Percentiles rank a stretch among this genome's conserved stretches.
These are phyloP conservation scores for Cercospora beticola DNA, from an alignment of 2,329 filamentous ascomycete species.

Conservation along the genomic window DNA sequence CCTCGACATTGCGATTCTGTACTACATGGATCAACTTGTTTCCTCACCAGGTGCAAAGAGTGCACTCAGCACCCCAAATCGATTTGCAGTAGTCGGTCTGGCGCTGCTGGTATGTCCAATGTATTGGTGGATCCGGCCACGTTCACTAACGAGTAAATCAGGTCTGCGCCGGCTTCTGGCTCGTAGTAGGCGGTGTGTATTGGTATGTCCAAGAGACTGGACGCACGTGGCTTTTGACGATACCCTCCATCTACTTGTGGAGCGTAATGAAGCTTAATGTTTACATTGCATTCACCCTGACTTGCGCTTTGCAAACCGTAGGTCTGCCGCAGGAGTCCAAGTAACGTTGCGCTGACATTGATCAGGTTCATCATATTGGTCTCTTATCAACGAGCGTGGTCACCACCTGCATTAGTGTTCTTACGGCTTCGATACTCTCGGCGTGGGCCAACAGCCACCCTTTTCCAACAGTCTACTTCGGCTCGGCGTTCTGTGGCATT, in stretches of 20 bases:
- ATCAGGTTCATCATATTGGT: slow-evolving; percentile 45
- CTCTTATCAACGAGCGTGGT: slow-evolving; percentile 43
- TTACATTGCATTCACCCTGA: slow-evolving; percentile 30
- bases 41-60: slow-evolving; percentile 22
- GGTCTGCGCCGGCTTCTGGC: slow-evolving; percentile 42
- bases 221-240: slow-evolving; percentile 41
- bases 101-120: slow-evolving; percentile 26
- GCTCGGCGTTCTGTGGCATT: slow-evolving; percentile 28
- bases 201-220: slow-evolving; percentile 40
- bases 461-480: slow-evolving; percentile 31
- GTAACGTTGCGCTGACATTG: background rate
- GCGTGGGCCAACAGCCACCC: slow-evolving; percentile 37
- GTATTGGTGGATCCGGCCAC: background rate
- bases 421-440: slow-evolving; percentile 35
- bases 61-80: slow-evolving; percentile 16
- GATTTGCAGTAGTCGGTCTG: slow-evolving; percentile 30
- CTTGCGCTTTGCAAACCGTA: slow-evolving; percentile 34
- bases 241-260: slow-evolving; percentile 41
- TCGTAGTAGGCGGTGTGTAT: slow-evolving; percentile 39
- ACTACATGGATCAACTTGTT: slow-evolving; percentile 33
- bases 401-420: slow-evolving; percentile 40
- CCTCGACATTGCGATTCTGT: slow-evolving; percentile 46
- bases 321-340: too few relatives aligned
- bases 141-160: background rate
- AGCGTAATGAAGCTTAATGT: slow-evolving; percentile 36